Percentiles rank a stretch among this genome's conserved stretches.
Conservation (phyloP, 345 rosid genomes). For the Laguncularia racemosa region DNA sequence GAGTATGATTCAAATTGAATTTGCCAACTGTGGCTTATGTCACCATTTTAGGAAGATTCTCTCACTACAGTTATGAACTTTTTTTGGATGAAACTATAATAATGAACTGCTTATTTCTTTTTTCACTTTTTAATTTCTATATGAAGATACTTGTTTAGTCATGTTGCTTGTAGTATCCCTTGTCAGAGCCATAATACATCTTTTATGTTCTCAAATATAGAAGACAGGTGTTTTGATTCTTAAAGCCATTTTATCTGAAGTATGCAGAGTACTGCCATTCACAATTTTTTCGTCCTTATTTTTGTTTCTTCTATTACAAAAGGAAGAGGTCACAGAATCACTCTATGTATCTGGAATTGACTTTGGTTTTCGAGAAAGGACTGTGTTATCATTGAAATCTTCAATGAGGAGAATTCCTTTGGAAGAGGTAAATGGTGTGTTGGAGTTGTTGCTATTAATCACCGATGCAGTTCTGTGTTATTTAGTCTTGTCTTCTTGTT, state of each 20-base stretch:
- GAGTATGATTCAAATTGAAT: no score
- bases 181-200: no score
- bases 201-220: background rate
- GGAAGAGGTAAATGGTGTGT: constrained; percentile 45
- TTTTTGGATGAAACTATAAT: no score
- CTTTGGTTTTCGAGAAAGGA: constrained; percentile 35
- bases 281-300: background rate
- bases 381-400: constrained; percentile 40
- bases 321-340: constrained; percentile 53
- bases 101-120: no score
- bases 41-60: no score
- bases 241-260: no score
- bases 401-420: constrained; percentile 43
- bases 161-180: no score
- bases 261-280: background rate
- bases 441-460: constrained; percentile 2
- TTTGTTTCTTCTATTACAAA: constrained; percentile 19
- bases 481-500: constrained; percentile 4
- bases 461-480: background rate
- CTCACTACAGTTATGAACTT: no score
- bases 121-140: no score
- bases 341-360: constrained; percentile 43
- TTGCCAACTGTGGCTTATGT: no score
- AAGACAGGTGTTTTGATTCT: background rate
- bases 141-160: no score